A percentile compares a stretch with the other conserved stretches of the same genome.
These are phyloP conservation scores for Pythium folliculosum DNA, from an alignment of 352 stramenopile genomes.

Conservation along the genomic window DNA sequence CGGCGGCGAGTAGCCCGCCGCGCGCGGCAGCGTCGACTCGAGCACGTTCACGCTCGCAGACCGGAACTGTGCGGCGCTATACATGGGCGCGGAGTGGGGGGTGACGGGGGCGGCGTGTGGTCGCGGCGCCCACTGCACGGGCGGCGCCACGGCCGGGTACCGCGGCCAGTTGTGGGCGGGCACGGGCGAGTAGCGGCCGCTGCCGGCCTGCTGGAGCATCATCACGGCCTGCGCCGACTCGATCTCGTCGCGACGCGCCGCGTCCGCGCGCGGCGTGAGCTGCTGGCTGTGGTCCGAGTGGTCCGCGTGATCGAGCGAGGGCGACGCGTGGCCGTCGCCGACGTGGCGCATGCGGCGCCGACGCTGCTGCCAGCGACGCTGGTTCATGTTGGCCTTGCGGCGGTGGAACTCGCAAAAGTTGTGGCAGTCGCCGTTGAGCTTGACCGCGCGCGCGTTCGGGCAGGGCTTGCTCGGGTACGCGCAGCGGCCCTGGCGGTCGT, in stretches of 20 bases:
- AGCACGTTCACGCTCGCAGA: constrained; percentile 11
- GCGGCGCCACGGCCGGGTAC: constrained; percentile 1
- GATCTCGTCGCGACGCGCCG: constrained; percentile 10
- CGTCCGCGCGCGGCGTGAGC: background rate
- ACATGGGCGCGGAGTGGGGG: background rate
- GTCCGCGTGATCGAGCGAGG: background rate
- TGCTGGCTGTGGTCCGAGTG: no score
- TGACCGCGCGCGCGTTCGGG: constrained; percentile 35
- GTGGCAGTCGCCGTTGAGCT: constrained; percentile 42
- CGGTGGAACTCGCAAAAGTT: constrained; percentile 43
- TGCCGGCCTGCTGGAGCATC: constrained; percentile 22
- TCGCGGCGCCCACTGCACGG: constrained; percentile 10
- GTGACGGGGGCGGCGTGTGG: background rate
- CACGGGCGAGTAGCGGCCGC: constrained; percentile 11
- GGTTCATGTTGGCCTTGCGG: constrained; percentile 42
- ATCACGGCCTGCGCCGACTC: constrained; percentile 23
- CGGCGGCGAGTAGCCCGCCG: background rate
- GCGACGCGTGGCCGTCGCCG: background rate
- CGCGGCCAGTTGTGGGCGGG: constrained; percentile 16
- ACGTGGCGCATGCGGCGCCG: constrained; percentile 21
- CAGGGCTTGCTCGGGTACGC: constrained; percentile 41
- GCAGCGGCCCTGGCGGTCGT: constrained; percentile 26
- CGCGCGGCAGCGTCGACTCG: constrained; percentile 8
- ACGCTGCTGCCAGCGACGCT: constrained; percentile 38
- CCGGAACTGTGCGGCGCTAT: background rate